These are phyloP conservation scores for Sphaceloma murrayae DNA, from an alignment of 2,329 filamentous ascomycete genomes.

Conservation along the genomic window DNA sequence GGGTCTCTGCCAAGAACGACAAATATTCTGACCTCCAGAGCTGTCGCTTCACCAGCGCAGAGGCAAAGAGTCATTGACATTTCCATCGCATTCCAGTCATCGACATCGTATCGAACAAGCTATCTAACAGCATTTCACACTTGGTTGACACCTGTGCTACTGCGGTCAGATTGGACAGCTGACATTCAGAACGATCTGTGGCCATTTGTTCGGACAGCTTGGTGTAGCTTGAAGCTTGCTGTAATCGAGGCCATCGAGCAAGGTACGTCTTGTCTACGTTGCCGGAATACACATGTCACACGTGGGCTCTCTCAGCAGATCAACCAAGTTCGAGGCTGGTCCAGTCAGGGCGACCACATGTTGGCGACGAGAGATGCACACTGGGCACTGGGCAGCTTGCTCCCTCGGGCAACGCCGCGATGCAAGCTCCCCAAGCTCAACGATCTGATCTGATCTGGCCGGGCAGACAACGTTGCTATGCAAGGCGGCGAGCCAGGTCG, in stretches of 20 bases:
- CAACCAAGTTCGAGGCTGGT: background rate
- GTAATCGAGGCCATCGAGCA: background rate
- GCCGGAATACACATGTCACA: background rate
- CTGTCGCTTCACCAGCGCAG: too few relatives aligned
- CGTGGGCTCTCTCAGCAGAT: background rate
- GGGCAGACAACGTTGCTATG: too few relatives aligned
- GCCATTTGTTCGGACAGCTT: background rate
- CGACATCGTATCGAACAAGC: too few relatives aligned
- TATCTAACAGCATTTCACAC: background rate
- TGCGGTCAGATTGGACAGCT: too few relatives aligned
- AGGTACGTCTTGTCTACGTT: background rate
- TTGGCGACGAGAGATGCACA: background rate
- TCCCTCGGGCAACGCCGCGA: slow-evolving; percentile 10
- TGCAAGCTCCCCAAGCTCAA: slow-evolving; percentile 1
- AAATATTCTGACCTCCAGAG: slow-evolving; percentile 3
- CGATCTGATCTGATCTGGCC: slow-evolving; percentile 1
- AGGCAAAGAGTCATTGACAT: too few relatives aligned
- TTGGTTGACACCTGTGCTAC: too few relatives aligned
- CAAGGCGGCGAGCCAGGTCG: slow-evolving; percentile 1
- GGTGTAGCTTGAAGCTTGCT: background rate
- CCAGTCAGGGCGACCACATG: background rate
- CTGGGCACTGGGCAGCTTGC: background rate
- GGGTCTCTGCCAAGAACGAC: slow-evolving; percentile 10
- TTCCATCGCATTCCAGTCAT: too few relatives aligned
- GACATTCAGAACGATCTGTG: too few relatives aligned